Conservation (phyloP, 2,329 filamentous ascomycete species). For the Cercospora sesami region DNA sequence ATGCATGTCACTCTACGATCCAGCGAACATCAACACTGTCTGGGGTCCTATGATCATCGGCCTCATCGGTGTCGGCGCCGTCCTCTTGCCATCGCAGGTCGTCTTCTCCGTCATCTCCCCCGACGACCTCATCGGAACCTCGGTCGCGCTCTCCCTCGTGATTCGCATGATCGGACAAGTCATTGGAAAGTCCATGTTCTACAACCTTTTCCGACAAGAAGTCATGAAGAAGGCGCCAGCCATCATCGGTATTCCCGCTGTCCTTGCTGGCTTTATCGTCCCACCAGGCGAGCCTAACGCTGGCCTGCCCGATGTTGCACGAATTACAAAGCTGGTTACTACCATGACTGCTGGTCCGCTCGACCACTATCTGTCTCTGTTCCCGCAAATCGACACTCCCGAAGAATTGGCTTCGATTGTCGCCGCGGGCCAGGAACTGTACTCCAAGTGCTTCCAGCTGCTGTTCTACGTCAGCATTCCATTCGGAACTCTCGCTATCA, state of each 20-base stretch:
- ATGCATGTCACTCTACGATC: slow-evolving; percentile 28
- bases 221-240: slow-evolving; percentile 50
- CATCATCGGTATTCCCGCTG: slow-evolving; percentile 32
- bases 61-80: slow-evolving; percentile 64
- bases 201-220: slow-evolving; percentile 49
- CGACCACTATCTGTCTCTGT: slow-evolving; percentile 20
- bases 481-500: slow-evolving; percentile 22
- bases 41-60: slow-evolving; percentile 57
- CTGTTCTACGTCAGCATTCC: slow-evolving; percentile 27
- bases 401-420: slow-evolving; percentile 15
- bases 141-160: slow-evolving; percentile 65
- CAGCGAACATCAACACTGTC: slow-evolving; percentile 27
- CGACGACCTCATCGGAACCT: slow-evolving; percentile 66
- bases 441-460: slow-evolving; percentile 26
- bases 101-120: slow-evolving; percentile 68
- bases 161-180: slow-evolving; percentile 66
- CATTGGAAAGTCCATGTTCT: slow-evolving; percentile 51
- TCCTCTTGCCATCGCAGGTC: slow-evolving; percentile 66
- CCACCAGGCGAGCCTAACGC: background rate
- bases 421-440: slow-evolving; percentile 25
- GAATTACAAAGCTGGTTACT: slow-evolving; percentile 18
- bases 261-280: slow-evolving; percentile 12
- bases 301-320: background rate
- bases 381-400: slow-evolving; percentile 22
- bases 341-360: slow-evolving; percentile 24